These are phyloP conservation scores for Chlamydomonas schloesseri DNA, from an alignment of 139 green algal species.

Conservation along the genomic window DNA sequence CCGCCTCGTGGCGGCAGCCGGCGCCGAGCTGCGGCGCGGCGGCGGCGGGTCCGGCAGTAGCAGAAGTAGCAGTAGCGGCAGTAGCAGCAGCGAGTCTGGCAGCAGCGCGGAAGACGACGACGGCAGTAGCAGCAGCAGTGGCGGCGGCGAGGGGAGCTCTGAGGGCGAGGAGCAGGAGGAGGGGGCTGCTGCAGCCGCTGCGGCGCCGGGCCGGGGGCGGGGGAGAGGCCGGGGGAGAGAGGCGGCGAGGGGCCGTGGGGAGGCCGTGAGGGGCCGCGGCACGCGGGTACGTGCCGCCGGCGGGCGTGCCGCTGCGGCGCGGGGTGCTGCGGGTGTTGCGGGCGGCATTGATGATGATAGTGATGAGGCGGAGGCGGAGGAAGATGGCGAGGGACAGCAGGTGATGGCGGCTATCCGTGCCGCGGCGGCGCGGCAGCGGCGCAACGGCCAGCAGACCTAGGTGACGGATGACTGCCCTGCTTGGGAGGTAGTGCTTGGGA, in stretches of 20 bases:
- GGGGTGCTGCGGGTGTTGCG: neutral
- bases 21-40: neutral
- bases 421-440: neutral
- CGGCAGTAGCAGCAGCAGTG: neutral
- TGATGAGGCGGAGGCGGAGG: neutral
- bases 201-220: neutral
- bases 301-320: neutral
- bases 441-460: neutral
- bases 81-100: constrained; percentile 1
- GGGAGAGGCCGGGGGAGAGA: too few species aligned
- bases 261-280: neutral
- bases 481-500: too few species aligned
- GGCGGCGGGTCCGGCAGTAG: neutral
- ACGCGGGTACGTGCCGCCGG: too few species aligned
- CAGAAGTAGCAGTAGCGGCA: neutral
- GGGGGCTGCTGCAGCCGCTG: too few species aligned
- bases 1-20: too few species aligned
- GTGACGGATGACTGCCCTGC: too few species aligned
- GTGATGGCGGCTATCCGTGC: neutral
- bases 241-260: neutral
- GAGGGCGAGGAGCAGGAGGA: too few species aligned
- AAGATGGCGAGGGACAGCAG: neutral
- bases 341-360: neutral
- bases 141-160: too few species aligned
- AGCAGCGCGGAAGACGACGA: neutral